Evolutionary conservation across 129 eudicot genomes (phyloP), one percentile per base, ranked within the genome.

Genomic region (Lactuca sativa): DNA sequence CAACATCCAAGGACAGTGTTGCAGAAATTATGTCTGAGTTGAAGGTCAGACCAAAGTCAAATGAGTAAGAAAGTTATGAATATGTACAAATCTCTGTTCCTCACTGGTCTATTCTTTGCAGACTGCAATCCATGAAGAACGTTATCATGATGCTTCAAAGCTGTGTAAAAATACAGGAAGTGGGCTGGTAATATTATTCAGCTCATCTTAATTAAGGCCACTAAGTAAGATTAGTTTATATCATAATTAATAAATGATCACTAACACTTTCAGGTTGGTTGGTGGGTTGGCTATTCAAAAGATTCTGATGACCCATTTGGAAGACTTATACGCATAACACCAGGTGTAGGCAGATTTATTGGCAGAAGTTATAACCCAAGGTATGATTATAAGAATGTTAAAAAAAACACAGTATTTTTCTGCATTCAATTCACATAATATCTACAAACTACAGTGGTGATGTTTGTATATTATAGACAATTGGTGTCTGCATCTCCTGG

Each of bases 221-320:
- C 30, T 44, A 44, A 9, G 1, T 44, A 51, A 44, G 64, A 55
- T 13, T 37, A 53, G 57, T 21, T 41, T 40, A 21, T 10, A 40
- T 55, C 38, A 40, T 59, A 62, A 61, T 65, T 67, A 38, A 7
- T 49, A 21, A 3, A 43, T 70, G 64, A 21, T 77, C 40, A 70
- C 76, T 49, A 10, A 62, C 70, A 40, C 18, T 52, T 82, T 17
- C 83, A 95, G 99, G 92, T 87, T 62, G 99, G 99, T 57, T 95
- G 99, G 99, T 95, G 99, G 99, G 96, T 90, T 57, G 99, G 97
- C 21, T 87, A 73, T 83, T 86, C 95, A 36, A 89, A 89, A 72
- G 97, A 90, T 78, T 93, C 96, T 18, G 88, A 80, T 75, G 97
- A 90, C 61, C 98, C 97, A 0, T 93, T 93, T 85, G 99, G 99